Percentiles rank a stretch among this genome's conserved stretches.
Evolutionary conservation across 805 yeast species (phyloP).

Genomic region (Zygosaccharomyces bisporus): DNA sequence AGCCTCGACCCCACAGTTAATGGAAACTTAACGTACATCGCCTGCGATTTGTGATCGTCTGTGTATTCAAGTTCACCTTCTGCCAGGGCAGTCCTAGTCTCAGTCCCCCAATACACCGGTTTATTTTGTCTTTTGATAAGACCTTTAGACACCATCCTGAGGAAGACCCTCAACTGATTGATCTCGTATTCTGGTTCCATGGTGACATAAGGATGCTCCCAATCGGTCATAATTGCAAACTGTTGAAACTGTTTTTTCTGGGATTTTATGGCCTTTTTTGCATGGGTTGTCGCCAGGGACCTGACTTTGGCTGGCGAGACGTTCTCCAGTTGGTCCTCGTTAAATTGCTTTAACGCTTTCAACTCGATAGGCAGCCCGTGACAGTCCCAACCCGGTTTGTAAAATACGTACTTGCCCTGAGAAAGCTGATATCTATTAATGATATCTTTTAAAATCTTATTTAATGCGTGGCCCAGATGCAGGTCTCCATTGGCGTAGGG

Average conservation of each 20-base stretch:
- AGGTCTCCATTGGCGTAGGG: conserved; percentile 96
- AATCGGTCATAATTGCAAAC: conserved; percentile 82
- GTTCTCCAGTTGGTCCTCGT: conserved; percentile 34
- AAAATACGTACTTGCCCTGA: conserved; percentile 59
- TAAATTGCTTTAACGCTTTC: conserved; percentile 60
- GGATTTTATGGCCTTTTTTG: conserved; percentile 55
- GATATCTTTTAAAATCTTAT: conserved; percentile 85
- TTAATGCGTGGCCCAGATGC: conserved; percentile 89
- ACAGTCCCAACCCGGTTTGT: conserved; percentile 97
- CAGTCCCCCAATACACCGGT: conserved; percentile 98
- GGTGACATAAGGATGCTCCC: conserved; percentile 70
- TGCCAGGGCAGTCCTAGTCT: conserved; percentile 89
- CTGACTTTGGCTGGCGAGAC: conserved; percentile 52
- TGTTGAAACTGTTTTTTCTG: conserved; percentile 64
- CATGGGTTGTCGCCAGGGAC: conserved; percentile 63
- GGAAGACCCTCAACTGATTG: conserved; percentile 69
- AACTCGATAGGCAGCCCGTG: conserved; percentile 96
- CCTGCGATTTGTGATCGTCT: conserved; percentile 59
- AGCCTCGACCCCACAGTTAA: conserved; percentile 32
- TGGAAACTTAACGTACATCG: conserved; percentile 69
- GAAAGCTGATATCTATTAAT: conserved; percentile 67
- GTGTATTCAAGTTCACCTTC: conserved; percentile 94
- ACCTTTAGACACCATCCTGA: conserved; percentile 57
- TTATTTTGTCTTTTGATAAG: conserved; percentile 79
- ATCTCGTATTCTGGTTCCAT: conserved; percentile 67